Evolutionary conservation across 2,329 filamentous ascomycete species (phyloP).

Genomic region (Achaetomium macrosporum): DNA sequence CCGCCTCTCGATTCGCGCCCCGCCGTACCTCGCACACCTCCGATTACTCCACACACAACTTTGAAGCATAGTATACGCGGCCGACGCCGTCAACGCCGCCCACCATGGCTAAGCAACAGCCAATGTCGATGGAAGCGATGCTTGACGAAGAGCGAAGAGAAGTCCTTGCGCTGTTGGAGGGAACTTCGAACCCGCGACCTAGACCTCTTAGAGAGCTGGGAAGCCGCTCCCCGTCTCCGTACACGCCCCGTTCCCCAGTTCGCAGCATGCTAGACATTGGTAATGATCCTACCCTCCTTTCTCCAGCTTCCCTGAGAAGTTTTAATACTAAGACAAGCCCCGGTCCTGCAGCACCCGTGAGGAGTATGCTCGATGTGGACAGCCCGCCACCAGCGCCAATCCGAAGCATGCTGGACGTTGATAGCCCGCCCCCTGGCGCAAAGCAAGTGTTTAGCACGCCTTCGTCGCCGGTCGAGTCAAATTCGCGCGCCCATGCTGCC

Average conservation of each 20-base stretch:
- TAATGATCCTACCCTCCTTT: conserved; percentile 33
- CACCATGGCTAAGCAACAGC: conserved; percentile 35
- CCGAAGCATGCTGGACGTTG: conserved; percentile 50
- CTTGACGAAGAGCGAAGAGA: conserved; percentile 72
- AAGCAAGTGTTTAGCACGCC: conserved; percentile 38
- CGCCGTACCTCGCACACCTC: too few relatives aligned
- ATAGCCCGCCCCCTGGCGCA: conserved; percentile 30
- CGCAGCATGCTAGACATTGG: conserved; percentile 62
- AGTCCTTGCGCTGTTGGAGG: conserved; percentile 63
- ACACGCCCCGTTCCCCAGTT: conserved; percentile 58
- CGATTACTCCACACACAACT: too few relatives aligned
- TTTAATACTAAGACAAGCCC: conserved; percentile 31
- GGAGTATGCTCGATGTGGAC: conserved; percentile 60
- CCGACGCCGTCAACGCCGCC: conserved; percentile 5
- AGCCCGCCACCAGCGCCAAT: conserved; percentile 36
- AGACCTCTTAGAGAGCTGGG: conserved; percentile 30
- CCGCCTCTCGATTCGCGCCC: not conserved
- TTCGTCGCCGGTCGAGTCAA: conserved; percentile 41
- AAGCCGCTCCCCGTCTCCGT: conserved; percentile 47
- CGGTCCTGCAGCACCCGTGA: conserved; percentile 36
- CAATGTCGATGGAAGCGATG: conserved; percentile 71
- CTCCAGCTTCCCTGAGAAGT: conserved; percentile 17
- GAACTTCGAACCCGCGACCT: conserved; percentile 27
- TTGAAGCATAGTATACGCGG: not conserved
- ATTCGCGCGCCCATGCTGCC: conserved; percentile 29